phyloP scores from a whole-genome alignment of 768 basidiomycete genomes.

The Megacollybia marginata region DNA sequence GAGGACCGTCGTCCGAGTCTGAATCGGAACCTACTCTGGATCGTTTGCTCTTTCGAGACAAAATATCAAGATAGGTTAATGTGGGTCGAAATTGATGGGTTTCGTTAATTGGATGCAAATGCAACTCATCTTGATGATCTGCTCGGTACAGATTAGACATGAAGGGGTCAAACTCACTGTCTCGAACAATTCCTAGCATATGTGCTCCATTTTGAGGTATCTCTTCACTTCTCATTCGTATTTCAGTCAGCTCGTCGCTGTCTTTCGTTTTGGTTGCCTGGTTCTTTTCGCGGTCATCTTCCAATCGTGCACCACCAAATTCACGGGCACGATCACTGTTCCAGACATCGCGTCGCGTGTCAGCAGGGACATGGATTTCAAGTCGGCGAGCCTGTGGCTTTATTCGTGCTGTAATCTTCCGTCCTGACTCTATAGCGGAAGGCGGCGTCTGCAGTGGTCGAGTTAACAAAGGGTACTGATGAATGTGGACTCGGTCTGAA shows the following conservation, averaged over 20 bases:
- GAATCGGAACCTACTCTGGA: slow-evolving; percentile 51
- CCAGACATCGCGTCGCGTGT: slow-evolving; percentile 76
- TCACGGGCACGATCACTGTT: slow-evolving; percentile 63
- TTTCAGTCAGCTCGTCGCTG: slow-evolving; percentile 58
- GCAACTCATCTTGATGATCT: slow-evolving; percentile 47
- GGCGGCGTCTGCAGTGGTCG: slow-evolving; percentile 73
- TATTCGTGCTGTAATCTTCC: slow-evolving; percentile 66
- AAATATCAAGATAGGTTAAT: slow-evolving; percentile 70
- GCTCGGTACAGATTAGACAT: slow-evolving; percentile 1
- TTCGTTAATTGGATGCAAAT: slow-evolving; percentile 72
- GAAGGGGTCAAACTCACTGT: slow-evolving; percentile 40
- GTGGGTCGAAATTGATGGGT: slow-evolving; percentile 80
- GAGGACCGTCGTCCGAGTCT: slow-evolving; percentile 74
- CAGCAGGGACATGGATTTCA: slow-evolving; percentile 79
- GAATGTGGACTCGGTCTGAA: slow-evolving; percentile 60
- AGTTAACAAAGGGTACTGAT: slow-evolving; percentile 74
- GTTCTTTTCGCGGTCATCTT: slow-evolving; percentile 77
- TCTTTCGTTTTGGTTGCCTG: slow-evolving; percentile 37
- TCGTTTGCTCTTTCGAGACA: slow-evolving; percentile 57
- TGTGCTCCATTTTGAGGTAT: slow-evolving; percentile 58
- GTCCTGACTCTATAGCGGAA: slow-evolving; percentile 64
- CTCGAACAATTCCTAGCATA: slow-evolving; percentile 70
- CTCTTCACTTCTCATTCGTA: slow-evolving; percentile 67
- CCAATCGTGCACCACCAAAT: slow-evolving; percentile 55
- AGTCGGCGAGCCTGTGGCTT: slow-evolving; percentile 56